Percentiles rank a stretch among this genome's conserved stretches.
Conservation (phyloP, 139 green algal species). For the Mesotaenium endlicherianum region DNA sequence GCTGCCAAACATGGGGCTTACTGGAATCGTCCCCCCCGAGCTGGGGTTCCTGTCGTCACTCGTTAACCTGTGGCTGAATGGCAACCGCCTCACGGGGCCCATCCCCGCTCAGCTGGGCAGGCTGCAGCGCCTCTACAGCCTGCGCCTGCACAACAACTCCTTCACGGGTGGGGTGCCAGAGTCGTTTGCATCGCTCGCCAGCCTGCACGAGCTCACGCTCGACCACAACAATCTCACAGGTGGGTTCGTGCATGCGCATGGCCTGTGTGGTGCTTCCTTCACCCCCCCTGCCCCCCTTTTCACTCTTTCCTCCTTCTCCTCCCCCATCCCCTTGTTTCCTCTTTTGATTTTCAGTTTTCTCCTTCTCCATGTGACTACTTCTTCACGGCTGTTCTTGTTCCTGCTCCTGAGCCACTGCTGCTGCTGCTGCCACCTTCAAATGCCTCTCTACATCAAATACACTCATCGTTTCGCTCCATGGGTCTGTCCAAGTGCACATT, state of each 20-base stretch:
- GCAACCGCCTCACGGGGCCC: conserved; percentile 9
- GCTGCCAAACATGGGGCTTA: not conserved
- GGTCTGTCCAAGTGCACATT: too few relatives aligned
- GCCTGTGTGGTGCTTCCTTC: too few relatives aligned
- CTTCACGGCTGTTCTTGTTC: too few relatives aligned
- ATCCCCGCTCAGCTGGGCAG: conserved; percentile 11
- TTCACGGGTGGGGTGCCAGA: not conserved
- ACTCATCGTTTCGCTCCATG: too few relatives aligned
- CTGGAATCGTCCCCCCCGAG: not conserved
- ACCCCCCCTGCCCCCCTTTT: not conserved
- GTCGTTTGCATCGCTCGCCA: not conserved
- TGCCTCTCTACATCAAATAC: too few relatives aligned
- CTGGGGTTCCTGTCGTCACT: conserved; percentile 5
- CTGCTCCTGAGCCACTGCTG: too few relatives aligned
- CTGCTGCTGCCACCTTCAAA: too few relatives aligned
- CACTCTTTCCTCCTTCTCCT: not conserved
- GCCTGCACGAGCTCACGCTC: conserved; percentile 2
- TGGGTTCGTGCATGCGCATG: too few relatives aligned
- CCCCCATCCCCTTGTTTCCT: not conserved
- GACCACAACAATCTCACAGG: conserved; percentile 1
- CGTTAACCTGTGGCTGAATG: conserved; percentile 2
- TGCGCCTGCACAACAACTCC: conserved; percentile 13
- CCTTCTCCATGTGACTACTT: too few relatives aligned
- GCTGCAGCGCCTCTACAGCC: not conserved
- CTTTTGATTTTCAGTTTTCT: too few relatives aligned